Conservation (phyloP, 2,329 filamentous ascomycete genomes). For the Balansia obtecta region DNA sequence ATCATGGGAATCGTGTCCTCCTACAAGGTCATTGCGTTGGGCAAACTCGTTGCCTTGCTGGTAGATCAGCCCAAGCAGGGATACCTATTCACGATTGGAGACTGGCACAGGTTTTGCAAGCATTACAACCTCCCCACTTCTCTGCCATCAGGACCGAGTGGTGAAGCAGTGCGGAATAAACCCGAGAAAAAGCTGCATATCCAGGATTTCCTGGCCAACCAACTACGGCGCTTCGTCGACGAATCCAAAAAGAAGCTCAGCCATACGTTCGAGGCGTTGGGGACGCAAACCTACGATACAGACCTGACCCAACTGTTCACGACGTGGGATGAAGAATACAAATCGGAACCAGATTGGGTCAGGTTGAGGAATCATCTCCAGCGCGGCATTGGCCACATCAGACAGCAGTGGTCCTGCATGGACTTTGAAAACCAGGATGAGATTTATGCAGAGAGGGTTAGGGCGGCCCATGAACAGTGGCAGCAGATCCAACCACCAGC, state of each 20-base stretch:
- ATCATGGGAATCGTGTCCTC: conserved; percentile 36
- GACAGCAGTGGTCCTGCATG: conserved; percentile 19
- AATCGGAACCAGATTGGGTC: conserved; percentile 16
- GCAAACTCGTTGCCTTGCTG: conserved; percentile 37
- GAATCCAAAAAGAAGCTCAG: conserved; percentile 23
- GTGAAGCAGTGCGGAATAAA: conserved; percentile 8
- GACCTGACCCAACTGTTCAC: conserved; percentile 15
- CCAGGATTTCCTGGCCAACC: conserved; percentile 46
- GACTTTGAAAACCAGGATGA: conserved; percentile 8
- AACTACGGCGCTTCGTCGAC: conserved; percentile 32
- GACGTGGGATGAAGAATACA: conserved; percentile 19
- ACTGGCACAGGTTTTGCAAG: conserved; percentile 27
- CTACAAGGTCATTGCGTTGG: conserved; percentile 32
- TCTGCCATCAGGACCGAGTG: conserved; percentile 3
- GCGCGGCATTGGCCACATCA: conserved; percentile 19
- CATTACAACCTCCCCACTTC: conserved; percentile 7
- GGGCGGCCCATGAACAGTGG: conserved; percentile 28
- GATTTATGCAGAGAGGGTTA: conserved; percentile 16
- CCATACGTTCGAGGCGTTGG: conserved; percentile 7
- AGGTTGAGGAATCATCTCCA: conserved; percentile 21
- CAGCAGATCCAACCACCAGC: conserved; percentile 25
- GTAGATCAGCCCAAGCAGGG: conserved; percentile 48
- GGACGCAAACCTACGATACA: conserved; percentile 2
- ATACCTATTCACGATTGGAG: conserved; percentile 31
- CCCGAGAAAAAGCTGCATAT: conserved; percentile 29